Base-by-base conservation (phyloP, 2,329 filamentous ascomycete genomes). In the Pyrenochaeta sp. region DNA sequence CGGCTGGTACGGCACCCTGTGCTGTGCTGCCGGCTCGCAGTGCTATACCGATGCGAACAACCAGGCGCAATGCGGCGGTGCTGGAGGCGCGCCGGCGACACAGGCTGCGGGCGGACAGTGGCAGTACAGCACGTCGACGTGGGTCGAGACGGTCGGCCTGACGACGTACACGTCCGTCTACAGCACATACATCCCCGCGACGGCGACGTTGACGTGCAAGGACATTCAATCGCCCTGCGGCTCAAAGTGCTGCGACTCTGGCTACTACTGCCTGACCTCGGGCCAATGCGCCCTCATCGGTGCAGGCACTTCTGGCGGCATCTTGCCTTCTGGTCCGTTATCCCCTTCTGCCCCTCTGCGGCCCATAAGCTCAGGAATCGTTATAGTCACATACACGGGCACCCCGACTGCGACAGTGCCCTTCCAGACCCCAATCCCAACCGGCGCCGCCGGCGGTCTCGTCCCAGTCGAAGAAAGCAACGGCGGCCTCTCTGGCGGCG, bases 161-260 rank as follows among this genome's bases (percentile, higher is more conserved):
- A 70, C 81, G 37, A 86, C 84, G 2, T 74, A 78, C 52, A 87
- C 84, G 5, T 80, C 79, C 6, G 80, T 83, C 29, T 82, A 80
- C 71, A 87, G 84, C 69, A 66, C 61, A 14, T 71, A 50, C 39
- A 50, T 69, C 15, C 61, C 58, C 14, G 59, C 64, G 2, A 62
- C 51, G 11, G 57, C 49, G 23, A 64, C 63, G 10, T 51, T 65
- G 7, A 68, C 72, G 46, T 87, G 85, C 74, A 77, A 79, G 44
- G 74, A 75, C 42, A 75, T 78, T 54, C 72, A 90, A 74, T 82
- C 82, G 7, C 80, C 84, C 3, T 93, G 90, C 69, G 89, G 89
- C 29, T 71, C 71, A 46, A 87, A 88, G 53, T 93, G 90, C 81
- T 94, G 90, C 74, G 84, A 85, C 20, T 83, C 78, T 54, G 85